Percentiles rank a stretch among this genome's conserved stretches.
Conservation (phyloP, 2,329 filamentous ascomycete species). For the Diaporthe amygdali region DNA sequence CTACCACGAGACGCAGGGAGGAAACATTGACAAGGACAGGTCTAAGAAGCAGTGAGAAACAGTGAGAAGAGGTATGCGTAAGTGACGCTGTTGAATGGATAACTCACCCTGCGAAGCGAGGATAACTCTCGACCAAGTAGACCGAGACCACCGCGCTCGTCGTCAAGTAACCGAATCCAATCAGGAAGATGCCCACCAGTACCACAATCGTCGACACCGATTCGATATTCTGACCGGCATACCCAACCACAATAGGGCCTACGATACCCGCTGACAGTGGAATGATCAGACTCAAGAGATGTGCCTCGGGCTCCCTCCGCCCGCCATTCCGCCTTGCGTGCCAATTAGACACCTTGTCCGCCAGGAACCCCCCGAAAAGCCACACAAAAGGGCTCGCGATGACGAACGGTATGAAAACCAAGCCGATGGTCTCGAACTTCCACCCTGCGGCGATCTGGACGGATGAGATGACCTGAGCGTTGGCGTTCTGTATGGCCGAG, state of each 20-base stretch:
- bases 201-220: constrained; percentile 28
- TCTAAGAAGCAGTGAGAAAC: constrained; percentile 2
- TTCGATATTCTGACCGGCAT: constrained; percentile 28
- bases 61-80: not conserved
- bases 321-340: constrained; percentile 30
- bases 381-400: constrained; percentile 28
- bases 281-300: constrained; percentile 32
- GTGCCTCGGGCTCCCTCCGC: constrained; percentile 33
- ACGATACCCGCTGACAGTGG: constrained; percentile 30
- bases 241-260: constrained; percentile 32
- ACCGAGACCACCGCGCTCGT: constrained; percentile 30
- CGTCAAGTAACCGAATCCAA: constrained; percentile 30
- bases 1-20: constrained; percentile 29
- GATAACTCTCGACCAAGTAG: constrained; percentile 34
- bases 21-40: constrained; percentile 31
- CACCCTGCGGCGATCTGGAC: constrained; percentile 33
- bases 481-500: constrained; percentile 31
- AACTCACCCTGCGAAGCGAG: constrained; percentile 30
- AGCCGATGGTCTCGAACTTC: constrained; percentile 34
- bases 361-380: constrained; percentile 38
- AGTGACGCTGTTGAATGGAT: not conserved
- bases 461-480: constrained; percentile 29
- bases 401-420: constrained; percentile 31
- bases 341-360: constrained; percentile 35
- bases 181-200: constrained; percentile 30